Base-by-base conservation (phyloP, 2,329 filamentous ascomycete species). In the Aschersonia sp. region DNA sequence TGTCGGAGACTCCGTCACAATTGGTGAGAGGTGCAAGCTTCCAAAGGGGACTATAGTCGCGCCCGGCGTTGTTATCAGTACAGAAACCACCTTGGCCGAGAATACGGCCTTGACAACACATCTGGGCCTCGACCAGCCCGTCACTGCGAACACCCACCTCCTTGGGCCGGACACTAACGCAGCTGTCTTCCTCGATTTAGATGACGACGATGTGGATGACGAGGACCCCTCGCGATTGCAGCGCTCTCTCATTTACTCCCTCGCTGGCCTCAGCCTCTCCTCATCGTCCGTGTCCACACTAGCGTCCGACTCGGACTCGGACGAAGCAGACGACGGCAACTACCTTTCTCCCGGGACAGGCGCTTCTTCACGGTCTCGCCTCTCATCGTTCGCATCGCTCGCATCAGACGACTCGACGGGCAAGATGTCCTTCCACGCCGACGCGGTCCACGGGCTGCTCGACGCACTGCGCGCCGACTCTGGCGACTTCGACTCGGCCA, bases 401-500 rank as follows among this genome's bases (percentile, higher is more conserved):
- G 75, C 35, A 7, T 38, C 35, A 38, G 78, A 85, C 44, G 75
- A 82, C 55, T 86, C 83, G 1, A 78, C 80, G 12, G 66, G 65
- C 50, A 66, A 61, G 52, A 55, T 64, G 32, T 65, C 69, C 50
- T 97, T 97, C 74, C 86, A 95, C 61, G 75, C 83, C 51, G 91
- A 96, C 59, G 91, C 91, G 30, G 85, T 91, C 3, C 74, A 82
- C 53, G 91, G 87, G 51, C 77, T 97, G n/a, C 75, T 89, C 52
- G 89, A 96, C 58, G 85, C 88, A 30, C 73, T 97, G 42, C 82
- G 84, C 46, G 84, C 82, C 29, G 79, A 81, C 9, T 77, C 78
- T 10, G 78, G 80, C 9, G 86, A 94, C 60, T 92, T 94, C 53
- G 89, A 95, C 58, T 73, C 73, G 2, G 77, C 79, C 45, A 88